Evolutionary conservation across 108 stramenopile species (phyloP), one percentile per base, ranked within the genome.

Genomic region (Cyclotella cryptica): DNA sequence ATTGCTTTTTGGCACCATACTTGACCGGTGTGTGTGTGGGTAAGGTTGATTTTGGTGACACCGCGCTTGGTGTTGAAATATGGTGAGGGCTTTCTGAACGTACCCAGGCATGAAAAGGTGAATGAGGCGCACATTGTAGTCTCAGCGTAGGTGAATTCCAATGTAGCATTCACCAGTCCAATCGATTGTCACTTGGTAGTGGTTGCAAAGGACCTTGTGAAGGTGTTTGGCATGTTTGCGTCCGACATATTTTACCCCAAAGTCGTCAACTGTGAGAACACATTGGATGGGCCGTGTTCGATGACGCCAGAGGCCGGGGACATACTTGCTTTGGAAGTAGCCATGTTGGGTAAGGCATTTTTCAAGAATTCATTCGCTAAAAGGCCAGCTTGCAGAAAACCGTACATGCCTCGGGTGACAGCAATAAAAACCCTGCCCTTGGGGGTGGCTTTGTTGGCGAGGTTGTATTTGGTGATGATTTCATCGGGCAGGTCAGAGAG

Each of bases 351-450:
- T 45, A 9, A 65, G 28, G 14, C 44, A 10, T 18, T 65, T 35
- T n/a, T 45, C 64, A 10, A 35, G 28, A 10, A 45, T n/a, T n/a
- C n/a, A n/a, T n/a, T n/a, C n/a, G n/a, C n/a, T n/a, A n/a, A n/a
- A n/a, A n/a, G n/a, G n/a, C n/a, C n/a, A n/a, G n/a, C n/a, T n/a
- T n/a, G n/a, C n/a, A n/a, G n/a, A n/a, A n/a, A n/a, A n/a, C n/a
- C n/a, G n/a, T n/a, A n/a, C n/a, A n/a, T n/a, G n/a, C n/a, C n/a
- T n/a, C n/a, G n/a, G n/a, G n/a, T n/a, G 26, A 77, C 63, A 51
- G 29, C 74, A 26, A 69, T 59, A 46, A 71, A 69, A n/a, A 76
- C 24, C 24, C 51, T 26, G 42, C 52, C 55, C 10, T 65, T 71
- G 18, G 67, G 45, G 72, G 73, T 26, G 0, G 41, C 47, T 14